Evolutionary conservation across 1,284 basidiomycete species (phyloP).

Genomic region (Afroboletus lepidellus): DNA sequence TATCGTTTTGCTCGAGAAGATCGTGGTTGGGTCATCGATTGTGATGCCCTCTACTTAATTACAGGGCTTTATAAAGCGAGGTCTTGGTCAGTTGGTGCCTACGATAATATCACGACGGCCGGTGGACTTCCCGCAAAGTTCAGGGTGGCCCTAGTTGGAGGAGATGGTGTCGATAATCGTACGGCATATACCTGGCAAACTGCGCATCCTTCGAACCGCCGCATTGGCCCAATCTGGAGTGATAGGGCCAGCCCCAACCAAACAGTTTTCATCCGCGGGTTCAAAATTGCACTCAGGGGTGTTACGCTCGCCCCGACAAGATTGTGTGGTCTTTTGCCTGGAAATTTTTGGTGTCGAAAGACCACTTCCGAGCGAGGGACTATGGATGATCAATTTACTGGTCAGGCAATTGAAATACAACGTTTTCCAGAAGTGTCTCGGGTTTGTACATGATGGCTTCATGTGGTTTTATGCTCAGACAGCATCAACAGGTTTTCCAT

Average conservation of each 20-base stretch:
- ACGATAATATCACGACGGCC: background rate
- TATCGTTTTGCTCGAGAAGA: background rate
- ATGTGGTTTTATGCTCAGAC: background rate
- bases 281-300: background rate
- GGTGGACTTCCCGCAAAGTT: background rate
- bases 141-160: background rate
- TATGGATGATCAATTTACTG: no score
- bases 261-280: background rate
- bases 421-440: background rate
- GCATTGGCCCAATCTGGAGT: background rate
- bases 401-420: background rate
- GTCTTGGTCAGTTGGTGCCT: background rate
- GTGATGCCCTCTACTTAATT: background rate
- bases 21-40: background rate
- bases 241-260: background rate
- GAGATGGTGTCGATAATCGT: background rate
- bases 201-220: background rate
- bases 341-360: background rate
- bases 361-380: background rate
- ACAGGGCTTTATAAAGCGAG: background rate
- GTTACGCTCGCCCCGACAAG: background rate
- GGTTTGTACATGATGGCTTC: background rate
- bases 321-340: background rate
- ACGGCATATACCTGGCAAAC: background rate
- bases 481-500: background rate